Percentiles rank a stretch among this genome's conserved stretches.
Conservation (phyloP, 352 stramenopile genomes). For the Nothophytophthora sp. region DNA sequence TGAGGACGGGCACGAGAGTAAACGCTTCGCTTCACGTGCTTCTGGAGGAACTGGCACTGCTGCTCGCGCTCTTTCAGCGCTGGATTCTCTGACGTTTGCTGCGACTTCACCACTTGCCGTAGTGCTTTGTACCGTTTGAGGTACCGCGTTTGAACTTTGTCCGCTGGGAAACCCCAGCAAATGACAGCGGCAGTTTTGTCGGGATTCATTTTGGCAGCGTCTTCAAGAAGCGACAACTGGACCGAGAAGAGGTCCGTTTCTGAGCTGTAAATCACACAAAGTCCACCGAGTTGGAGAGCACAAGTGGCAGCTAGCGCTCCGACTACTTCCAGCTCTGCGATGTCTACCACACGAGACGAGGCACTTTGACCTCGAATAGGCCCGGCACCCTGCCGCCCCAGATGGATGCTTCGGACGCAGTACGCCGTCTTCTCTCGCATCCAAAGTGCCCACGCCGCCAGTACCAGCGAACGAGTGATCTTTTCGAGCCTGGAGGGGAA, state of each 20-base stretch:
- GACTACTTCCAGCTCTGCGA: constrained; percentile 2
- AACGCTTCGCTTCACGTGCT: constrained; percentile 13
- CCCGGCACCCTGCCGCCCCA: no score
- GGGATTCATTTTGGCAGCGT: constrained; percentile 20
- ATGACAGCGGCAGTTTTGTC: constrained; percentile 25
- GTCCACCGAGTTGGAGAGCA: constrained; percentile 38
- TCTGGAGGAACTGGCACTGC: constrained; percentile 25
- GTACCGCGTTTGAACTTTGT: constrained; percentile 29
- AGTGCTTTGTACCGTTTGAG: constrained; percentile 38
- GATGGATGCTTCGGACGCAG: constrained; percentile 20
- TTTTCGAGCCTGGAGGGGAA: constrained; percentile 13
- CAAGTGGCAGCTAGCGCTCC: constrained; percentile 36
- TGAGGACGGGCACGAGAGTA: constrained; percentile 2
- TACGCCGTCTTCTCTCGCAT: constrained; percentile 34
- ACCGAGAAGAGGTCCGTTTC: constrained; percentile 26
- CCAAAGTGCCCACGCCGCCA: constrained; percentile 41
- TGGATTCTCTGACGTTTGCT: neutral
- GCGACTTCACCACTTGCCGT: constrained; percentile 9
- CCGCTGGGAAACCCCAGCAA: constrained; percentile 28
- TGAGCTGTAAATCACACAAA: constrained; percentile 16
- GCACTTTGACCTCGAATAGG: no score
- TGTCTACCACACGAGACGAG: neutral
- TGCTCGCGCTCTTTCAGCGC: constrained; percentile 24
- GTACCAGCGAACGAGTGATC: constrained; percentile 30
- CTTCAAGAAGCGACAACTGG: constrained; percentile 45